A percentile compares a stretch with the other conserved stretches of the same genome.
Conservation (phyloP, 371 early-diverging fungal genomes). For the Mortierella sp. region DNA sequence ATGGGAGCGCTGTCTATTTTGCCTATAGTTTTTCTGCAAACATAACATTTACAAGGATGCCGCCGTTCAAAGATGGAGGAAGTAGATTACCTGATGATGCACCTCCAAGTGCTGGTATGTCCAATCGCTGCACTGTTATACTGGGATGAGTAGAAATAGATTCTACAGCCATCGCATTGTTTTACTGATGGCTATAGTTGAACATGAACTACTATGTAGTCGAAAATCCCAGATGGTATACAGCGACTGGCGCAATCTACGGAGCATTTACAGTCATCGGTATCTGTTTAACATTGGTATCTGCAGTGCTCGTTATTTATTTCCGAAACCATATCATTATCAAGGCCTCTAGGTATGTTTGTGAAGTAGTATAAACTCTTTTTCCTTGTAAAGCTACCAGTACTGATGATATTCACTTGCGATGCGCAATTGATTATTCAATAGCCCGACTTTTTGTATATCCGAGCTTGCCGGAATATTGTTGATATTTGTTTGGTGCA, state of each 20-base stretch:
- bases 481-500: conserved; percentile 26
- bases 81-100: conserved; percentile 11
- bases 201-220: conserved; percentile 9
- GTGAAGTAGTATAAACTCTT: neutral
- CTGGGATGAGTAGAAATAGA: too few relatives aligned
- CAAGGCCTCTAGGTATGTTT: conserved; percentile 27
- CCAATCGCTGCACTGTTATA: neutral
- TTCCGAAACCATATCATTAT: conserved; percentile 29
- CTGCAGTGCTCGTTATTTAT: conserved; percentile 10
- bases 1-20: conserved; percentile 14
- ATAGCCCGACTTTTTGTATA: conserved; percentile 35
- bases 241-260: conserved; percentile 1
- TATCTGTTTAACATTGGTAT: conserved; percentile 1
- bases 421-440: too few relatives aligned
- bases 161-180: neutral
- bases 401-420: too few relatives aligned
- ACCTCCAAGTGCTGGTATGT: conserved; percentile 29
- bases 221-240: conserved; percentile 27
- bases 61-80: conserved; percentile 17
- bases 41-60: neutral
- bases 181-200: neutral
- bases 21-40: conserved; percentile 2
- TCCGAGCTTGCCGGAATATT: conserved; percentile 34
- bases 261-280: conserved; percentile 15
- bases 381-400: too few relatives aligned